Percentiles rank a stretch among this genome's conserved stretches.
Evolutionary conservation across 2,329 filamentous ascomycete genomes (phyloP).

Genomic region (Cryphonectria radicalis): DNA sequence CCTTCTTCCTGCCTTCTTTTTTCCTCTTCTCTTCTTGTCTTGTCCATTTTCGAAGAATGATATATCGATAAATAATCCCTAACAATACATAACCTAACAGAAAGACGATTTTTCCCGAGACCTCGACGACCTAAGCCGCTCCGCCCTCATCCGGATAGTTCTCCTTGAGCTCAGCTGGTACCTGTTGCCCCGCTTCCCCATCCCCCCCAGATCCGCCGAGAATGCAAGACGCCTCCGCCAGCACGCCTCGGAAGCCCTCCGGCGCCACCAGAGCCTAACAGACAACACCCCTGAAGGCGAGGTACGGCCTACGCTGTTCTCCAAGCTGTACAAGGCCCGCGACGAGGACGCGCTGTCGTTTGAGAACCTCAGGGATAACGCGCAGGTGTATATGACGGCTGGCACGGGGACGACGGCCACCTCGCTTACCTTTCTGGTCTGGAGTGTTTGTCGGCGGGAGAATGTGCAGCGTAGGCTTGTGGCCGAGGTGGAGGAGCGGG

Average conservation of each 20-base stretch:
- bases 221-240: constrained; percentile 8
- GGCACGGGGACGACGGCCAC: constrained; percentile 57
- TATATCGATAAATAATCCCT: no score
- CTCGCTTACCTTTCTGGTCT: constrained; percentile 53
- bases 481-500: constrained; percentile 37
- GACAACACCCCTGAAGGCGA: not conserved
- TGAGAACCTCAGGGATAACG: constrained; percentile 45
- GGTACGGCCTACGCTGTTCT: constrained; percentile 40
- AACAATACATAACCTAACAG: constrained; percentile 21
- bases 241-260: constrained; percentile 21
- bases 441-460: constrained; percentile 41
- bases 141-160: constrained; percentile 34
- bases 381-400: constrained; percentile 50
- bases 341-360: constrained; percentile 34
- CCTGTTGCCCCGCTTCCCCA: constrained; percentile 32
- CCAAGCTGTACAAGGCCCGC: constrained; percentile 42
- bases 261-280: not conserved
- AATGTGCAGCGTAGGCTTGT: constrained; percentile 39
- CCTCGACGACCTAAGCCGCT: constrained; percentile 37
- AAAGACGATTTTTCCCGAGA: constrained; percentile 47
- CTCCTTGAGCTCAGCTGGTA: constrained; percentile 37
- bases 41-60: no score
- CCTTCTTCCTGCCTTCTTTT: not conserved
- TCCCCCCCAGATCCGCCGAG: constrained; percentile 21
- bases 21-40: constrained; percentile 19